phyloP scores from a whole-genome alignment of 345 rosid genomes.

The Aquilaria sinensis region DNA sequence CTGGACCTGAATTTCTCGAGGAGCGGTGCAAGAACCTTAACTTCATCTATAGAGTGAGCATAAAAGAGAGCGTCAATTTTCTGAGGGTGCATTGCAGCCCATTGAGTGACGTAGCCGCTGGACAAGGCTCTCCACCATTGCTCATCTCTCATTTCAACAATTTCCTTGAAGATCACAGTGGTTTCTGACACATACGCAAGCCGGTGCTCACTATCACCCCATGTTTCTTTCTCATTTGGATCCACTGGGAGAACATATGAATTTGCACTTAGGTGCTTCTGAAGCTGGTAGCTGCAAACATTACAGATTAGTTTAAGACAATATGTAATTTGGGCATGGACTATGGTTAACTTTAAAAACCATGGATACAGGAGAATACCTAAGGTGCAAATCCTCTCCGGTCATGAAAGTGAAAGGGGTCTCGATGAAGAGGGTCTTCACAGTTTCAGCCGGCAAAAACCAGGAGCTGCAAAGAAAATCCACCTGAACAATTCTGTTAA shows the following conservation, averaged over 20 bases:
- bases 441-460: constrained; percentile 89
- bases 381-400: constrained; percentile 96
- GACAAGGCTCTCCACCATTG: constrained; percentile 98
- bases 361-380: constrained; percentile 29
- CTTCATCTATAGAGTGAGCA: constrained; percentile 81
- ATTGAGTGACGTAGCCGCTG: constrained; percentile 81
- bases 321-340: too few relatives aligned
- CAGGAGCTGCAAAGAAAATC: constrained; percentile 97
- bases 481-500: constrained; percentile 80
- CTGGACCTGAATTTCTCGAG: constrained; percentile 82
- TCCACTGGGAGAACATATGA: constrained; percentile 94
- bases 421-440: constrained; percentile 82
- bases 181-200: constrained; percentile 96
- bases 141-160: constrained; percentile 85
- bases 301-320: too few relatives aligned
- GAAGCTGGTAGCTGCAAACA: constrained; percentile 86
- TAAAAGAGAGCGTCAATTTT: constrained; percentile 89
- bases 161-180: constrained; percentile 90
- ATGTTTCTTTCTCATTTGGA: constrained; percentile 78
- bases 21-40: constrained; percentile 59
- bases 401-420: constrained; percentile 88
- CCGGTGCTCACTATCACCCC: constrained; percentile 99
- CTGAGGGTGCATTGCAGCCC: constrained; percentile 97
- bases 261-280: constrained; percentile 82
- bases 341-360: too few relatives aligned